A percentile compares a stretch with the other conserved stretches of the same genome.
Conservation (phyloP, 2,329 filamentous ascomycete species). For the Cordyceps sp. region DNA sequence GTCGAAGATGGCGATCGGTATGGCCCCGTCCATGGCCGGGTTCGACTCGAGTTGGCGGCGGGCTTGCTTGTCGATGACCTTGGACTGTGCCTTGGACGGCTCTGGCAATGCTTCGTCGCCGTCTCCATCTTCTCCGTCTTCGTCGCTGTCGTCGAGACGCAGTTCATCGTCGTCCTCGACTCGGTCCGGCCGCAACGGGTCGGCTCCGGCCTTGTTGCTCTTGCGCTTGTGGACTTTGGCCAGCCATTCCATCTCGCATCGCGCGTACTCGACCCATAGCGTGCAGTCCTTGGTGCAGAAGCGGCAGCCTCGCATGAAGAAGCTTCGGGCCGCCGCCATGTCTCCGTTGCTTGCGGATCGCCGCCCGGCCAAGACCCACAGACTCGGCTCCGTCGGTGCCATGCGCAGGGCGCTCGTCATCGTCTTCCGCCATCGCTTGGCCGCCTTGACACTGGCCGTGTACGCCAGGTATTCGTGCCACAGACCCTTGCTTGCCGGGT, state of each 20-base stretch:
- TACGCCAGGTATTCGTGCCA: slow-evolving; percentile 89
- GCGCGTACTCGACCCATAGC: slow-evolving; percentile 81
- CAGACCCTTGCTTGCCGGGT: slow-evolving; percentile 62
- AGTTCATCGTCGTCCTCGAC: slow-evolving; percentile 32
- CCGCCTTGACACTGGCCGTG: slow-evolving; percentile 49
- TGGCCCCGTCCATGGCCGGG: slow-evolving; percentile 79
- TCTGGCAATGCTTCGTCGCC: slow-evolving; percentile 28
- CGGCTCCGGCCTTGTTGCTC: slow-evolving; percentile 29
- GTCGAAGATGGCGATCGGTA: slow-evolving; percentile 84
- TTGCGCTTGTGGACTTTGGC: slow-evolving; percentile 61
- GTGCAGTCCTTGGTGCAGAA: slow-evolving; percentile 65
- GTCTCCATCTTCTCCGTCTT: slow-evolving; percentile 27
- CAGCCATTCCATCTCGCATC: slow-evolving; percentile 85
- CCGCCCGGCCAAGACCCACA: slow-evolving; percentile 79
- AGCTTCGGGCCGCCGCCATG: slow-evolving; percentile 70
- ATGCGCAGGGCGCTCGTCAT: slow-evolving; percentile 60
- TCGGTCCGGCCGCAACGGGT: slow-evolving; percentile 26
- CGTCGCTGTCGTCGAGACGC: slow-evolving; percentile 24
- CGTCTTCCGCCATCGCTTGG: slow-evolving; percentile 47
- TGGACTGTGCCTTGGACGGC: slow-evolving; percentile 19
- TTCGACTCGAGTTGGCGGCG: slow-evolving; percentile 47
- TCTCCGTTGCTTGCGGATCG: slow-evolving; percentile 67
- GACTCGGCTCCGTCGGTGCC: slow-evolving; percentile 64
- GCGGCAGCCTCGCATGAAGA: slow-evolving; percentile 74
- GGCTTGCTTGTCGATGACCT: slow-evolving; percentile 29